Evolutionary conservation across 208 protist genomes (phyloP), one percentile per base, ranked within the genome.

Genomic region (Angomonas deanei): DNA sequence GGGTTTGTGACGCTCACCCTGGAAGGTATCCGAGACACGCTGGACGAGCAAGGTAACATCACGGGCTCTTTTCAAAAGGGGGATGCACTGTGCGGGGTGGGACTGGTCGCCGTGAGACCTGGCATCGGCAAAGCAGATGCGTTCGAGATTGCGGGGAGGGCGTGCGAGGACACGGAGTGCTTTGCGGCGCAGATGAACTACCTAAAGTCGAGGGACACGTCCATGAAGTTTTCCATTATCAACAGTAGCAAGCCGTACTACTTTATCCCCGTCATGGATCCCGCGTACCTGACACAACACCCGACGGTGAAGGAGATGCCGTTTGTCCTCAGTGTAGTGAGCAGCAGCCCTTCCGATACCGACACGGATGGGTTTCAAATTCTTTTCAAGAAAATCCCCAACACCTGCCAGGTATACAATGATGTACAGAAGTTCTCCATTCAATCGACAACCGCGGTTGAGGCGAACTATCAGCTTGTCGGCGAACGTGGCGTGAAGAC

Each of bases 101-200:
- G 67, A 28, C 21, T 82, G 10, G 23, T 64, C 26, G 71, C 79
- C 15, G 60, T 68, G 33, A 68, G 54, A 46, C 46, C 64, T 38
- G 46, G 32, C 39, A 49, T 63, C 5, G 54, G 47, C 21, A 36
- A 64, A 32, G 33, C 33, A 13, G 42, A 59, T 32, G 48, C 72
- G 36, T 68, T 33, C 3, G 72, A 53, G 4, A 55, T 82, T 3
- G 50, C 64, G 23, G 64, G 54, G 28, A 61, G 60, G 31, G 75
- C 73, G 17, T 78, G 64, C 66, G 73, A 68, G n/a, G 75, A 84
- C 27, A 42, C 73, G 1, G 82, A 88, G 66, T 52, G 50, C 15
- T 26, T 59, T 3, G 53, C 65, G 31, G 78, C 28, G 1, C 26
- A 48, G n/a, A 48, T 66, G 3, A 78, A 61, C 6, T 85, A 72